Conservation (phyloP, 306 rosid species). For the Lupinus albus region DNA sequence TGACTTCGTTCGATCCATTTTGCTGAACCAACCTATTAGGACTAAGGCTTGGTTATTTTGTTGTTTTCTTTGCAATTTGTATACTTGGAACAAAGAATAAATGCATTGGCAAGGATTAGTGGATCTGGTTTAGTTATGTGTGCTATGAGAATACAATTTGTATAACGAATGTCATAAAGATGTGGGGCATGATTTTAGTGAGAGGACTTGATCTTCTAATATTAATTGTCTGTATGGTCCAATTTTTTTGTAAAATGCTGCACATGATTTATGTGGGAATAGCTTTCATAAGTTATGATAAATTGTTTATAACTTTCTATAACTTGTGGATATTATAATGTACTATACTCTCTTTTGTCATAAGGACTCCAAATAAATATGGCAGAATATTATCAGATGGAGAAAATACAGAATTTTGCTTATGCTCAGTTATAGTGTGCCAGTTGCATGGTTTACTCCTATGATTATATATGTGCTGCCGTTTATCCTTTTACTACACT, state of each 20-base stretch:
- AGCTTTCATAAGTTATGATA: conserved; percentile 38
- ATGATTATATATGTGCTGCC: conserved; percentile 33
- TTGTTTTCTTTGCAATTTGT: conserved; percentile 43
- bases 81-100: conserved; percentile 63
- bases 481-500: background rate
- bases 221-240: conserved; percentile 39
- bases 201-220: conserved; percentile 44
- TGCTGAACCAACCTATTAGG: too few species aligned
- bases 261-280: conserved; percentile 39
- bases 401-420: conserved; percentile 34
- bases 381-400: background rate
- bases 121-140: conserved; percentile 41
- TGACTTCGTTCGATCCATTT: too few species aligned
- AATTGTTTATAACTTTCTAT: conserved; percentile 36
- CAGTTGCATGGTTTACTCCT: conserved; percentile 27
- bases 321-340: conserved; percentile 35
- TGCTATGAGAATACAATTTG: conserved; percentile 47
- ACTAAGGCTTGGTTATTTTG: too few species aligned
- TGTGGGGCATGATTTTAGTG: conserved; percentile 48
- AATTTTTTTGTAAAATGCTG: conserved; percentile 33
- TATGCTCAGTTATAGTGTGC: conserved; percentile 37
- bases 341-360: conserved; percentile 39
- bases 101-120: conserved; percentile 52
- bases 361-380: conserved; percentile 28
- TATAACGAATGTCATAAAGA: conserved; percentile 52